These are phyloP conservation scores for Lactifluus hygrophoroides DNA, from an alignment of 768 basidiomycete species.

Conservation along the genomic window DNA sequence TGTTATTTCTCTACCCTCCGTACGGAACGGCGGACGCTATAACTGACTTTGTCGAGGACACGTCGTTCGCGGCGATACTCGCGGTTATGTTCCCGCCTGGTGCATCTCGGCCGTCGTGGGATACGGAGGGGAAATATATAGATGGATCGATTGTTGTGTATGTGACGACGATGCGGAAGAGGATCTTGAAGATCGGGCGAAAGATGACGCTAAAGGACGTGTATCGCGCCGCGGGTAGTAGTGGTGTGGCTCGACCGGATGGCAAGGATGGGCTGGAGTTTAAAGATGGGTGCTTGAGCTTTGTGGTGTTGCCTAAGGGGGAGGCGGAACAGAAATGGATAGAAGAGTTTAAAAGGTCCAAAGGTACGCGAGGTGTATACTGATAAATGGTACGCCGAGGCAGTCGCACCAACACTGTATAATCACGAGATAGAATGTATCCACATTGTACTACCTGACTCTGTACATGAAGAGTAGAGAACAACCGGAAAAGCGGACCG, in stretches of 20 bases:
- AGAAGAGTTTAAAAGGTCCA: conserved; percentile 81
- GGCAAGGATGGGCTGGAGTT: conserved; percentile 80
- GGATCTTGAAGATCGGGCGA: conserved; percentile 85
- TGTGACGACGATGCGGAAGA: conserved; percentile 65
- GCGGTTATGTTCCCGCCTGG: conserved; percentile 75
- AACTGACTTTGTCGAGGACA: conserved; percentile 74
- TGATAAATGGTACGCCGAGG: not conserved
- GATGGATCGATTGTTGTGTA: conserved; percentile 65
- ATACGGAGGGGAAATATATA: conserved; percentile 57
- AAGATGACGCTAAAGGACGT: conserved; percentile 82
- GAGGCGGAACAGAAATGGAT: conserved; percentile 77
- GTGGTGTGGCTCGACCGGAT: conserved; percentile 22
- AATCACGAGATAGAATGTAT: not conserved
- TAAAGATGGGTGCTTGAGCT: conserved; percentile 72
- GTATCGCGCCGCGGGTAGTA: conserved; percentile 50
- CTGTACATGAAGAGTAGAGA: too few species aligned
- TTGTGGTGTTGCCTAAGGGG: conserved; percentile 73
- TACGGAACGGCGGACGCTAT: conserved; percentile 85
- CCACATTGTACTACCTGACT: too few species aligned
- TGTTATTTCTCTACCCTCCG: conserved; percentile 91
- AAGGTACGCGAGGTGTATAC: conserved; percentile 36
- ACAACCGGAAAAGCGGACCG: conserved; percentile 7
- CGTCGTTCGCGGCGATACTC: conserved; percentile 72
- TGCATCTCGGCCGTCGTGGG: conserved; percentile 59
- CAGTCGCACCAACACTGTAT: not conserved